Evolutionary conservation across 441 rosid genomes (phyloP).

Genomic region (Gossypium trilobum): DNA sequence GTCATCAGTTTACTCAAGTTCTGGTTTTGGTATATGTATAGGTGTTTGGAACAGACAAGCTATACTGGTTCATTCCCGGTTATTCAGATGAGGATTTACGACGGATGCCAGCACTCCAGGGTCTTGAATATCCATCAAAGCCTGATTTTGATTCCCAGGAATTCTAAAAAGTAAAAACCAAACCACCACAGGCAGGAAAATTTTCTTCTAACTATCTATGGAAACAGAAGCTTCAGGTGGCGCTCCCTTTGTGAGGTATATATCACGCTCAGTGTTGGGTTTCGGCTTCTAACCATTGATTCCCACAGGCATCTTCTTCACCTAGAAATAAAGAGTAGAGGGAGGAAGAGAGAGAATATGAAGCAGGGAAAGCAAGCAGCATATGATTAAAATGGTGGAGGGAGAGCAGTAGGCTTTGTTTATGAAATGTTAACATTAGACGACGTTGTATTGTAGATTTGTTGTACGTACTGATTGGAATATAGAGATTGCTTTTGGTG

Average conservation of each 20-base stretch:
- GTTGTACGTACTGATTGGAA: conserved; percentile 20
- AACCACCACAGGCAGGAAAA: conserved; percentile 3
- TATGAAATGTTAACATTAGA: conserved; percentile 8
- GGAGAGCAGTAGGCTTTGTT: neutral
- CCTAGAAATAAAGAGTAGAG: conserved; percentile 14
- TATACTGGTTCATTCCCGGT: conserved; percentile 62
- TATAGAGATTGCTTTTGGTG: conserved; percentile 12
- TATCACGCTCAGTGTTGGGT: conserved; percentile 9
- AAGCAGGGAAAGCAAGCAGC: neutral
- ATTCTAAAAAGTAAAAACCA: conserved; percentile 32
- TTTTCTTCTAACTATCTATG: conserved; percentile 24
- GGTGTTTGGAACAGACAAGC: conserved; percentile 69
- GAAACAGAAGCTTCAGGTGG: conserved; percentile 8
- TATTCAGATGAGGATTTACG: conserved; percentile 70
- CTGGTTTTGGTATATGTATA: conserved; percentile 17
- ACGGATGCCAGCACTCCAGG: conserved; percentile 66
- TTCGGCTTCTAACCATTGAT: conserved; percentile 20
- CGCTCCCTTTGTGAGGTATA: conserved; percentile 12
- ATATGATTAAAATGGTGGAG: conserved; percentile 6
- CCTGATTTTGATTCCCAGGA: conserved; percentile 63
- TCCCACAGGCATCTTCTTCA: conserved; percentile 4
- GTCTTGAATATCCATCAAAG: conserved; percentile 70
- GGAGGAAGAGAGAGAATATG: neutral
- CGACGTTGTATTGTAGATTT: conserved; percentile 8
- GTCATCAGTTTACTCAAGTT: neutral